Evolutionary conservation across 345 rosid species (phyloP).

Genomic region (Pseudoturritis turrita): DNA sequence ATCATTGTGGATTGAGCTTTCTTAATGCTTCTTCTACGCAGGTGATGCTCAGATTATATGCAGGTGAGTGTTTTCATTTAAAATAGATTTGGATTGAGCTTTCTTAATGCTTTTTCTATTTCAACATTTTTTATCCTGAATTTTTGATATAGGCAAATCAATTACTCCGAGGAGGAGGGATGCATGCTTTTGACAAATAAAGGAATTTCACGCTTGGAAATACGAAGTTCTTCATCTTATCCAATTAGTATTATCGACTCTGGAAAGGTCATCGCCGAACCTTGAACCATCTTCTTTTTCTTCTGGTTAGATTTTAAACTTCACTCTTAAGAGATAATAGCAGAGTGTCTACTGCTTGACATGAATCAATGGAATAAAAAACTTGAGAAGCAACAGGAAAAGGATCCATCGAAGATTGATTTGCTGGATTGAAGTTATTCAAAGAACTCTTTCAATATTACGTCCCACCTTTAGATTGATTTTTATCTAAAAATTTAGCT

Average conservation of each 20-base stretch:
- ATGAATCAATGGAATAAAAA: conserved; percentile 45
- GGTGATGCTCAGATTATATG: conserved; percentile 69
- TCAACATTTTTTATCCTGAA: not conserved
- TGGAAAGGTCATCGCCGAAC: conserved; percentile 43
- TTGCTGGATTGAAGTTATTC: too few relatives aligned
- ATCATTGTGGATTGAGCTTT: not conserved
- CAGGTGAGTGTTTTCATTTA: conserved; percentile 41
- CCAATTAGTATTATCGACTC: conserved; percentile 57
- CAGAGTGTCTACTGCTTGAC: conserved; percentile 41
- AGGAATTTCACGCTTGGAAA: conserved; percentile 32
- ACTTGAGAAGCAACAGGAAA: conserved; percentile 36
- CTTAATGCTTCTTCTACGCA: conserved; percentile 17
- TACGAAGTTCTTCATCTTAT: conserved; percentile 40
- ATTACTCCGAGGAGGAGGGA: conserved; percentile 39
- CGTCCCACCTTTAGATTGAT: too few relatives aligned
- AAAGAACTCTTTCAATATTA: too few relatives aligned
- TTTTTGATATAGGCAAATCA: conserved; percentile 42
- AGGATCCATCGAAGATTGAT: conserved; percentile 53
- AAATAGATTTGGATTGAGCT: not conserved
- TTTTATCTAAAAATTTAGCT: too few relatives aligned
- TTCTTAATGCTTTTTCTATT: too few relatives aligned
- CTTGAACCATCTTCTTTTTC: not conserved
- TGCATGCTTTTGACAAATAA: conserved; percentile 31
- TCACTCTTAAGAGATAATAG: not conserved
- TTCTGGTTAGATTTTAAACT: not conserved